Percentiles rank a stretch among this genome's conserved stretches.
Conservation (phyloP, 352 stramenopile genomes). For the Albugo laibachii region DNA sequence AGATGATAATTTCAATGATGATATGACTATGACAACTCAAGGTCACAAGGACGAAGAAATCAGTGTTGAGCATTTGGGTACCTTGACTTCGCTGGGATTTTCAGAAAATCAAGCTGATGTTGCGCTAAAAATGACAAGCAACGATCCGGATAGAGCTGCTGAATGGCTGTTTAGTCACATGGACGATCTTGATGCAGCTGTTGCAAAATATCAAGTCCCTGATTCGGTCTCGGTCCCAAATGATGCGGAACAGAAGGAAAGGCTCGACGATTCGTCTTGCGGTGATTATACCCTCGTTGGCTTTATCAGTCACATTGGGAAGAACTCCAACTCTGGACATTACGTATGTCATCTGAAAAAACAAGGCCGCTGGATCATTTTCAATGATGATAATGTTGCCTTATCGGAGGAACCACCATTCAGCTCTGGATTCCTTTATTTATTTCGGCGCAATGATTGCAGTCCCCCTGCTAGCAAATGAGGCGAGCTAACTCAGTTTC, state of each 20-base stretch:
- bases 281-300: constrained; percentile 87
- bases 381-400: constrained; percentile 98
- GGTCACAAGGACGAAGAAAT: constrained; percentile 66
- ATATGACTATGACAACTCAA: constrained; percentile 20
- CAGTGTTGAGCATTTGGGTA: constrained; percentile 9
- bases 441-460: constrained; percentile 62
- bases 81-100: constrained; percentile 76
- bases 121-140: constrained; percentile 82
- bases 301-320: constrained; percentile 98
- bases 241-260: constrained; percentile 10
- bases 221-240: constrained; percentile 2
- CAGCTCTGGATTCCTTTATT: constrained; percentile 92
- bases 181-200: constrained; percentile 85
- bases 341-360: constrained; percentile 98
- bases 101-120: constrained; percentile 78
- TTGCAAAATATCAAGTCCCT: constrained; percentile 60
- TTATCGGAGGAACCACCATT: constrained; percentile 86
- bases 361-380: constrained; percentile 93
- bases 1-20: constrained; percentile 95
- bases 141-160: constrained; percentile 84
- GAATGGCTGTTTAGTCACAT: constrained; percentile 98
- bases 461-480: constrained; percentile 16
- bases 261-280: constrained; percentile 32
- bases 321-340: constrained; percentile 94
- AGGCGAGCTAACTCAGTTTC: constrained; percentile 30